These are phyloP conservation scores for Paramyrothecium roridum DNA, from an alignment of 2,329 filamentous ascomycete genomes.

Conservation along the genomic window DNA sequence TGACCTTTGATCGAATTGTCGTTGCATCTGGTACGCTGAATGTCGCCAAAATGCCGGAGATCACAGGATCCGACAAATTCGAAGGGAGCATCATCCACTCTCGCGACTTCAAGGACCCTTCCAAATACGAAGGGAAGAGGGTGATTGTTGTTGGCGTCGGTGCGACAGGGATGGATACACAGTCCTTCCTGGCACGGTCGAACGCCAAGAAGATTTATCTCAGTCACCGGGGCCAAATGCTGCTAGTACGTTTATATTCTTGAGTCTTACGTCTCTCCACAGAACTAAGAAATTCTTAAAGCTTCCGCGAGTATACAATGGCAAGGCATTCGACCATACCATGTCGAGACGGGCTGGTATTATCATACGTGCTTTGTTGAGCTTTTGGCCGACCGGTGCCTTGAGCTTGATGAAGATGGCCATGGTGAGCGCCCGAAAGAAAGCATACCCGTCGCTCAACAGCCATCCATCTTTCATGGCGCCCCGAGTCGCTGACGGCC, in stretches of 20 bases:
- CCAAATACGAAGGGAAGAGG: conserved; percentile 34
- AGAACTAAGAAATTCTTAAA: no score
- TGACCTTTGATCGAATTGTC: conserved; percentile 31
- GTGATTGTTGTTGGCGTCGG: conserved; percentile 44
- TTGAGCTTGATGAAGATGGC: conserved; percentile 13
- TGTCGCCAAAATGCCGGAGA: conserved; percentile 26
- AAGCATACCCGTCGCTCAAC: conserved; percentile 14
- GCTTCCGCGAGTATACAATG: conserved; percentile 17
- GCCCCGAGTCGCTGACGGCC: neutral
- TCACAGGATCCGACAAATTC: conserved; percentile 36
- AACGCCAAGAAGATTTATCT: conserved; percentile 35
- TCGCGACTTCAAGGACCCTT: conserved; percentile 26
- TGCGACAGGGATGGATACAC: conserved; percentile 27
- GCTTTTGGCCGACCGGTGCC: conserved; percentile 7
- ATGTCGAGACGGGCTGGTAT: conserved; percentile 24
- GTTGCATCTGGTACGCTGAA: conserved; percentile 29
- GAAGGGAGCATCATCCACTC: conserved; percentile 36
- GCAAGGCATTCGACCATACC: conserved; percentile 28
- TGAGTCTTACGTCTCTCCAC: no score
- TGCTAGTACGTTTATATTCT: conserved; percentile 18
- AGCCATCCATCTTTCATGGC: conserved; percentile 9
- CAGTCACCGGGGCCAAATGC: conserved; percentile 33
- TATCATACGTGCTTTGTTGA: conserved; percentile 10
- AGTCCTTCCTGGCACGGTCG: conserved; percentile 23
- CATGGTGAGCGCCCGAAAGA: conserved; percentile 10